Percentiles rank a stretch among this genome's conserved stretches.
Conservation (phyloP, 1,284 basidiomycete genomes). For the Ustilago esculenta region DNA sequence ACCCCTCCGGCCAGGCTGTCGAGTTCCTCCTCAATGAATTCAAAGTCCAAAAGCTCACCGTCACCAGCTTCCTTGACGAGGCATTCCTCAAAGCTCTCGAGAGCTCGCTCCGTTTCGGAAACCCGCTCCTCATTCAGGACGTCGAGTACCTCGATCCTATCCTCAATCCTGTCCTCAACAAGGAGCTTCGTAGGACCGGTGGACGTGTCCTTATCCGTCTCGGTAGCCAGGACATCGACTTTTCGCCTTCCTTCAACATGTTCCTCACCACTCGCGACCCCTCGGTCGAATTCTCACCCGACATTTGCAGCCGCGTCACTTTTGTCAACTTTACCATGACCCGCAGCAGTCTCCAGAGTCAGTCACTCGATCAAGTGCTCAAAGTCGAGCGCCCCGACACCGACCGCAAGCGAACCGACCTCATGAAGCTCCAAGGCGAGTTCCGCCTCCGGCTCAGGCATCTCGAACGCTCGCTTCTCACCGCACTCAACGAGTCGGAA, state of each 20-base stretch:
- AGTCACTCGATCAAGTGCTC: constrained; percentile 95
- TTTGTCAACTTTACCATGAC: constrained; percentile 99
- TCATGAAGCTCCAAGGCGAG: constrained; percentile 98
- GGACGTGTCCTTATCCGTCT: constrained; percentile 97
- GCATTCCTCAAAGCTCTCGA: constrained; percentile 98
- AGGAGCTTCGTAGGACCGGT: constrained; percentile 85
- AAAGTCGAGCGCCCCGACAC: constrained; percentile 97
- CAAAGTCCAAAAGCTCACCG: constrained; percentile 93
- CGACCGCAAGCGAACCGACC: constrained; percentile 94
- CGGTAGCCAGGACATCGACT: constrained; percentile 99
- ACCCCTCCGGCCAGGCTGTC: constrained; percentile 98
- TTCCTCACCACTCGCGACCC: constrained; percentile 98
- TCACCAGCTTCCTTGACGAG: constrained; percentile 98
- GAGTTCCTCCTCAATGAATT: constrained; percentile 93
- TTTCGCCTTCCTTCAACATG: constrained; percentile 95
- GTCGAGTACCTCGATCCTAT: constrained; percentile 98
- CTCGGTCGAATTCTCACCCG: constrained; percentile 95
- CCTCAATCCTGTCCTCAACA: constrained; percentile 95
- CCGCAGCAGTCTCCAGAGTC: constrained; percentile 94
- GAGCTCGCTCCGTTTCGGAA: constrained; percentile 98
- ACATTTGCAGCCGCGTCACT: constrained; percentile 97
- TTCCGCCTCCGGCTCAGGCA: constrained; percentile 92
- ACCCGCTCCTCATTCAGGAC: constrained; percentile 95
- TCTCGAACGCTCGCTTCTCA: constrained; percentile 89
- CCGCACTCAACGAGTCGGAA: constrained; percentile 94